A percentile compares a stretch with the other conserved stretches of the same genome.
Evolutionary conservation across 2,329 filamentous ascomycete genomes (phyloP).

Genomic region (Colletotrichum limetticola): DNA sequence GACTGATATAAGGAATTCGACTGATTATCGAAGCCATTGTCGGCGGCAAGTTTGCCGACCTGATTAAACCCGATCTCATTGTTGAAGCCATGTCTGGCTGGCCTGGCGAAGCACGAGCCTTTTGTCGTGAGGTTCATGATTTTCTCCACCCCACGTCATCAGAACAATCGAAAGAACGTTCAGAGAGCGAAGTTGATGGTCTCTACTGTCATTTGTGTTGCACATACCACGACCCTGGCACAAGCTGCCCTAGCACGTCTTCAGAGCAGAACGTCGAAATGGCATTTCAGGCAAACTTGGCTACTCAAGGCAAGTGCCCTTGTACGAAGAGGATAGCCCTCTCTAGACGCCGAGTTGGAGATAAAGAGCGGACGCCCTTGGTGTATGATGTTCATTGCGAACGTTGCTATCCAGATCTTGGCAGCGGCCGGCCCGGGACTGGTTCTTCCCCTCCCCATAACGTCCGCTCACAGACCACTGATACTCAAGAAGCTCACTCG

Average conservation of each 20-base stretch:
- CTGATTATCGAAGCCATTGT: constrained; percentile 37
- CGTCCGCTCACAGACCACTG: rapidly evolving
- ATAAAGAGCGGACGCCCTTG: background rate
- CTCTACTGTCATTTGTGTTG: background rate
- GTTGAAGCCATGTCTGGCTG: constrained; percentile 7
- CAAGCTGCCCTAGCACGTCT: background rate
- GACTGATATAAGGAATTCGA: constrained; percentile 37
- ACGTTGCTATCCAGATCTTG: background rate
- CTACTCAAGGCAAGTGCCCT: too few species aligned
- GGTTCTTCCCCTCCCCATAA: too few species aligned
- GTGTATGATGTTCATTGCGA: background rate
- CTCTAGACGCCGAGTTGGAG: background rate
- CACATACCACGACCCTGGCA: background rate
- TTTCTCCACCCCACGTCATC: background rate
- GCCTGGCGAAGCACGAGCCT: background rate
- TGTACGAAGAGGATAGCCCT: too few species aligned
- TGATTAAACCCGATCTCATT: background rate
- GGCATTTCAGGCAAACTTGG: background rate
- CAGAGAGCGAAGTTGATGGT: background rate
- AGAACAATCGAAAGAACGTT: background rate
- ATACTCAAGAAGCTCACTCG: background rate
- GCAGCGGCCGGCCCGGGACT: background rate
- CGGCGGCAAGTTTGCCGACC: constrained; percentile 9
- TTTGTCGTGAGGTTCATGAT: background rate
- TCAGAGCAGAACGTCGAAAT: background rate